A percentile compares a stretch with the other conserved stretches of the same genome.
These are phyloP conservation scores for Balamuthia mandrillaris DNA, from an alignment of 208 protist species.

Conservation along the genomic window DNA sequence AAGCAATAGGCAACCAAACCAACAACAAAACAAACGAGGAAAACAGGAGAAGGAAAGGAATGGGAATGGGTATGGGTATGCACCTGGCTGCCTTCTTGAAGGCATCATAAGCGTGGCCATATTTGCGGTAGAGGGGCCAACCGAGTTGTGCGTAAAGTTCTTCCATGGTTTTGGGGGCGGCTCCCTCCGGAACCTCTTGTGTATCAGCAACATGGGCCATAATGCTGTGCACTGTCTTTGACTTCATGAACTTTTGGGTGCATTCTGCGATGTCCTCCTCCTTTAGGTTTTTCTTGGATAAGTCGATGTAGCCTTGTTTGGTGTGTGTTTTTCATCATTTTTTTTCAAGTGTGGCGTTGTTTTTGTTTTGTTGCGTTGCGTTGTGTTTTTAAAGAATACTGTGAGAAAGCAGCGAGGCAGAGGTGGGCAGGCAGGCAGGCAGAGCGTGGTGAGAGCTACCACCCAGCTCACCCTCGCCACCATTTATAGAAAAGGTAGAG, in stretches of 20 bases:
- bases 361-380: neutral
- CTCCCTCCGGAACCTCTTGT: neutral
- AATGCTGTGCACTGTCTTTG: slow-evolving; percentile 84
- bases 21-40: no score
- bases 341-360: neutral
- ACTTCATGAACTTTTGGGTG: neutral
- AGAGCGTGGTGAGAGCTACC: slow-evolving; percentile 26
- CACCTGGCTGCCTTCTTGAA: slow-evolving; percentile 65
- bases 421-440: neutral
- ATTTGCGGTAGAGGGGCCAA: slow-evolving; percentile 81
- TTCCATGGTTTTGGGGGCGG: slow-evolving; percentile 58
- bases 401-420: neutral
- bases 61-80: no score
- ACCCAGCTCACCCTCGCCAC: slow-evolving; percentile 89
- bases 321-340: neutral
- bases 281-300: neutral
- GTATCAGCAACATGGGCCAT: slow-evolving; percentile 89
- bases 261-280: slow-evolving; percentile 35
- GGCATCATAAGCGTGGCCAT: slow-evolving; percentile 81
- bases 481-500: slow-evolving; percentile 97
- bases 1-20: no score
- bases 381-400: neutral
- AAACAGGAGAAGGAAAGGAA: neutral
- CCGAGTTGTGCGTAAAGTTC: slow-evolving; percentile 76
- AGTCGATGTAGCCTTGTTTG: slow-evolving; percentile 27